These are phyloP conservation scores for Tolypocladium nubicola DNA, from an alignment of 2,329 filamentous ascomycete species.

Conservation along the genomic window DNA sequence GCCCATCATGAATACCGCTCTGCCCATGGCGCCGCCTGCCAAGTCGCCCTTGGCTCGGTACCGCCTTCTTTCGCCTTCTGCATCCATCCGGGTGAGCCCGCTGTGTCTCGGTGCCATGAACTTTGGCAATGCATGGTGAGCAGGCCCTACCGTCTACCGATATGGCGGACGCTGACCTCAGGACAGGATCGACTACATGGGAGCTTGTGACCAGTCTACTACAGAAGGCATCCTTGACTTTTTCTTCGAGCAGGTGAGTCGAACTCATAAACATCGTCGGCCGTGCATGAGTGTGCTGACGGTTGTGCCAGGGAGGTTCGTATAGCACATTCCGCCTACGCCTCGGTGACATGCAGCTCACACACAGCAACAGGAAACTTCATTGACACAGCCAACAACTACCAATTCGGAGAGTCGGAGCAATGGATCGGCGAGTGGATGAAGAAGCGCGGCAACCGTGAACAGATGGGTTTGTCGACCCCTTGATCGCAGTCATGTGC, in stretches of 20 bases:
- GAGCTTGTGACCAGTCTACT: slow-evolving; percentile 51
- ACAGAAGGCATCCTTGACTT: slow-evolving; percentile 56
- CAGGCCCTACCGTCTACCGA: background rate
- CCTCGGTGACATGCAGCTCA: background rate
- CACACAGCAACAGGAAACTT: slow-evolving; percentile 47
- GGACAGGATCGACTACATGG: slow-evolving; percentile 44
- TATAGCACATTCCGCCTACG: background rate
- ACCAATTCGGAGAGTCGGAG: slow-evolving; percentile 54
- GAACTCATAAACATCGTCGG: background rate
- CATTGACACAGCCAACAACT: slow-evolving; percentile 62
- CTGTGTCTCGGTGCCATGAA: slow-evolving; percentile 56
- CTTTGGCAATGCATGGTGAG: slow-evolving; percentile 46
- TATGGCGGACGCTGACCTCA: background rate
- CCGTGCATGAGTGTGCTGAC: background rate
- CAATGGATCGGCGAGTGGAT: slow-evolving; percentile 63
- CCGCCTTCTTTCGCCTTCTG: slow-evolving; percentile 54
- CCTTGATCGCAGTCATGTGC: too few relatives aligned
- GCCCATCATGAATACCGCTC: slow-evolving; percentile 8
- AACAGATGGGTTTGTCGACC: slow-evolving; percentile 44
- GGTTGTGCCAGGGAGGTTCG: slow-evolving; percentile 13
- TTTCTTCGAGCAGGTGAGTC: slow-evolving; percentile 44
- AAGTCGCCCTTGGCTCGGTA: slow-evolving; percentile 54
- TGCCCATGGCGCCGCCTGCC: slow-evolving; percentile 33
- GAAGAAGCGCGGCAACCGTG: slow-evolving; percentile 50
- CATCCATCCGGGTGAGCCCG: slow-evolving; percentile 56